Base-by-base conservation (phyloP, 805 yeast species). In the Scheffersomyces ergatensis region DNA sequence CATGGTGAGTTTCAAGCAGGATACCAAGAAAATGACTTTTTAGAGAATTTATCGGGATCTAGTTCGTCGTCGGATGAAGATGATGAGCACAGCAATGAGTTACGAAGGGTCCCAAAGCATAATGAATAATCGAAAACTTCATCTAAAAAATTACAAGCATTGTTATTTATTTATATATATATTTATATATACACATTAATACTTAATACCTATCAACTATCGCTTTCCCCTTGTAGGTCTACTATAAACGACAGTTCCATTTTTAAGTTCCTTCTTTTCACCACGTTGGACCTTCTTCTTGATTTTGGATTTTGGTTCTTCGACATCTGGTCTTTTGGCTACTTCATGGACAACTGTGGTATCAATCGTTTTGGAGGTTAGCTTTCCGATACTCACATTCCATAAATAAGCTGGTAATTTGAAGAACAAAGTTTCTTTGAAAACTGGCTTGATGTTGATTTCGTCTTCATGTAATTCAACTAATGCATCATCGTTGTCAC, bases 201-300 rank as follows among this genome's bases (percentile, higher is more conserved):
- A 29, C 5, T 4, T 11, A 26, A 26, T 29, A 29, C 32, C 11
- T 15, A 14, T 14, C 18, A 16, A 21, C 38, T 39, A 40, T 37
- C 46, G 45, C 29, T 50, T 46, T 15, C 26, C 36, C 14, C 43
- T 25, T 5, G 37, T 31, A n/a, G 44, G 24, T 49, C 70, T 55
- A 8, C 63, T 61, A 40, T 66, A 67, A 14, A 78, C 68, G 9
- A 77, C 77, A 53, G 80, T 80, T 1, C 87, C 87, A 51, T 81
- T 82, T 8, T 84, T 83, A 44, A 82, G 63, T 37, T 69, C 77
- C 34, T 65, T 57, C 47, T 70, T 76, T 42, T 71, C 71, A 8
- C 77, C 78, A 37, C 57, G 60, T 18, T 54, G 63, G 15, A 50
- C 53, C 37, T 62, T 59, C 53, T 64, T 65, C 43, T 57, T 64